These are phyloP conservation scores for Pichia sp. DNA, from an alignment of 1,139 yeast species.

Conservation along the genomic window DNA sequence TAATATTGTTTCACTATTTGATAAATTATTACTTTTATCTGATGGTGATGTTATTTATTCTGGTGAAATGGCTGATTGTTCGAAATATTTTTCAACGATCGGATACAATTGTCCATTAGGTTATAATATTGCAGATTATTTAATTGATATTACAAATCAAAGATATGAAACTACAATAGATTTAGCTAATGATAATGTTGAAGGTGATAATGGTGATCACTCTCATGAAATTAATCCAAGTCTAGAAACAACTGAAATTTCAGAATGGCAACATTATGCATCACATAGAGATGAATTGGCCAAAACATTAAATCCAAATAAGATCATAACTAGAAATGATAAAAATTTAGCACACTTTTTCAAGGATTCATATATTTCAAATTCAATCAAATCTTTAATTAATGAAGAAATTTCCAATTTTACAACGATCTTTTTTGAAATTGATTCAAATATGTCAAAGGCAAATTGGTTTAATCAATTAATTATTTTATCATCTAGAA, in stretches of 20 bases:
- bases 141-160: slow-evolving; percentile 83
- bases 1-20: slow-evolving; percentile 86
- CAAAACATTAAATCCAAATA: slow-evolving; percentile 18
- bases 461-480: slow-evolving; percentile 63
- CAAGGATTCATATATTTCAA: slow-evolving; percentile 24
- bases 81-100: slow-evolving; percentile 64
- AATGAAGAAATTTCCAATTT: slow-evolving; percentile 19
- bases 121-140: slow-evolving; percentile 86
- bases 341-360: slow-evolving; percentile 22
- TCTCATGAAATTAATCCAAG: slow-evolving; percentile 36
- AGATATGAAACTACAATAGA: slow-evolving; percentile 29
- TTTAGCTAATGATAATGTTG: slow-evolving; percentile 23
- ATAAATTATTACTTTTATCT: slow-evolving; percentile 70
- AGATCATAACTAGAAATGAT: slow-evolving; percentile 10
- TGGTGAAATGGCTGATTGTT: slow-evolving; percentile 68
- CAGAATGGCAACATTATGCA: slow-evolving; percentile 88
- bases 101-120: slow-evolving; percentile 86
- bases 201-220: slow-evolving; percentile 31
- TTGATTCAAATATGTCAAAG: slow-evolving; percentile 34
- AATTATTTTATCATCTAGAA: slow-evolving; percentile 66
- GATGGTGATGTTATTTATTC: slow-evolving; percentile 84
- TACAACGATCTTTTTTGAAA: slow-evolving; percentile 29
- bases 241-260: slow-evolving; percentile 51
- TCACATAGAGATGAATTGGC: slow-evolving; percentile 70
- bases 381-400: slow-evolving; percentile 30